Conservation (phyloP, 192 early-diverging fungal species). For the Thoreauomyces humboldtii region DNA sequence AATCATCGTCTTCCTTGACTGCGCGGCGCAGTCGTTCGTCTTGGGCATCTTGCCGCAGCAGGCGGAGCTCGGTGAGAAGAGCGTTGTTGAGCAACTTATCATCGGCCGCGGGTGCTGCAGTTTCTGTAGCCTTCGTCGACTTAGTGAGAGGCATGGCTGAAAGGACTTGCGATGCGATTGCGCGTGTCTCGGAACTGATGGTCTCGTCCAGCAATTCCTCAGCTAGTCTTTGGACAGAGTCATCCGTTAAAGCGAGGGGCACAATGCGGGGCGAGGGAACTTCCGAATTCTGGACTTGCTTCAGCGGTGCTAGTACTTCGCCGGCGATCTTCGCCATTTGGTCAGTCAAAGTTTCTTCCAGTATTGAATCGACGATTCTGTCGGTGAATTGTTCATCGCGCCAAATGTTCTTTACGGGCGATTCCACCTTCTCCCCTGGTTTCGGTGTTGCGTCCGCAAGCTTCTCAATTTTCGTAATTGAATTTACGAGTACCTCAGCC, state of each 20-base stretch:
- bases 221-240: not conserved
- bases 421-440: not conserved
- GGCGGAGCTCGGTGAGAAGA: not conserved
- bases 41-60: not conserved
- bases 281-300: too few relatives aligned
- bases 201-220: not conserved
- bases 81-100: not conserved
- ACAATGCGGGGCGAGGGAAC: too few relatives aligned
- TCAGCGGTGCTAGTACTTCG: not conserved
- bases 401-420: not conserved
- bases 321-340: too few relatives aligned
- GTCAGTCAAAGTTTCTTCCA: not conserved
- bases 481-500: constrained; percentile 4
- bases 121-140: not conserved
- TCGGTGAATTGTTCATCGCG: not conserved
- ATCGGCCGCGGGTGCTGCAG: not conserved
- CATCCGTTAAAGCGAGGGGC: too few relatives aligned
- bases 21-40: not conserved
- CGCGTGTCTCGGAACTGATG: not conserved
- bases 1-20: not conserved
- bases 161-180: not conserved
- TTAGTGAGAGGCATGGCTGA: not conserved
- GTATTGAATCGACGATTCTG: not conserved
- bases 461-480: not conserved
- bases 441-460: not conserved